These are phyloP conservation scores for Paramecium caudatum DNA, from an alignment of 73 alveolate species.

Conservation along the genomic window DNA sequence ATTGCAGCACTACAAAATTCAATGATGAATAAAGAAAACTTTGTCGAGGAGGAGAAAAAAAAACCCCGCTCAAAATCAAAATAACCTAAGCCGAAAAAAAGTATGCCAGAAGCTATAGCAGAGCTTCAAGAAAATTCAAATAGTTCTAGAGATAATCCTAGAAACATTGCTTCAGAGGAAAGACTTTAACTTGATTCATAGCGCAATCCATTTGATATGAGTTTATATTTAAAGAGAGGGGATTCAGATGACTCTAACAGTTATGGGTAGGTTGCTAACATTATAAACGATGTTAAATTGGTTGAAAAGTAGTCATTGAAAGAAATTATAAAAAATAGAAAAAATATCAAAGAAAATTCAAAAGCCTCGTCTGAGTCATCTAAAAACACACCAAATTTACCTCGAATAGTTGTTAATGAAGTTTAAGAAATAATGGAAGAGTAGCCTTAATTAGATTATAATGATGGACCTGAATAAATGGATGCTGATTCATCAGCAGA, in stretches of 20 bases:
- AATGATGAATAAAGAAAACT: constrained; percentile 57
- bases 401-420: background rate
- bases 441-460: background rate
- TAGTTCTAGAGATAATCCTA: constrained; percentile 57
- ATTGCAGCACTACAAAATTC: background rate
- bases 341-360: background rate
- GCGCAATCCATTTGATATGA: constrained; percentile 11
- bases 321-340: constrained; percentile 53
- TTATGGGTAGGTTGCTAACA: background rate
- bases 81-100: background rate
- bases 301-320: constrained; percentile 29
- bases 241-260: constrained; percentile 10
- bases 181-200: constrained; percentile 24
- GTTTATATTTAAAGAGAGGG: background rate
- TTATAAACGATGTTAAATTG: constrained; percentile 10
- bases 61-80: constrained; percentile 23
- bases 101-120: background rate
- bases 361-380: background rate
- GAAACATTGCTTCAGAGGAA: constrained; percentile 41
- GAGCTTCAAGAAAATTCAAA: constrained; percentile 44
- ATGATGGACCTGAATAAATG: background rate
- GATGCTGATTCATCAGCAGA: background rate
- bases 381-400: background rate
- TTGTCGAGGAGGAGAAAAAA: constrained; percentile 32
- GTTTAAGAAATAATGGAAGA: background rate